Percentiles rank a stretch among this genome's conserved stretches.
Conservation (phyloP, 495 filamentous ascomycete genomes). For the Podospora comata region DNA sequence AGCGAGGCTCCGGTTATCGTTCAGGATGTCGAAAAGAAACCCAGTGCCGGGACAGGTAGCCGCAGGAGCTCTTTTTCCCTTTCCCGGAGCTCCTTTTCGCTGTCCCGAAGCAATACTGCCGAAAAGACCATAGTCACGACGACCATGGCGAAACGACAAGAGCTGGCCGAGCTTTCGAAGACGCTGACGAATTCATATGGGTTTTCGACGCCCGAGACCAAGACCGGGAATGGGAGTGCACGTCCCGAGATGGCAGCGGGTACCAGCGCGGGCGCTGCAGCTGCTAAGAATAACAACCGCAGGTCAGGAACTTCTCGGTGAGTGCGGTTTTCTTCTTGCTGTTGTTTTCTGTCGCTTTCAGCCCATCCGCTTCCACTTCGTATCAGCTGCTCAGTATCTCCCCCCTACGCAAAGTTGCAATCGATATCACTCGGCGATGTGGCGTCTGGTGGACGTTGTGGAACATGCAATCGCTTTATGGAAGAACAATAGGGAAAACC, state of each 20-base stretch:
- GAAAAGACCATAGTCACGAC: background rate
- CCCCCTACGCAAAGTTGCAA: background rate
- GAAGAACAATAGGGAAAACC: slow-evolving; percentile 1
- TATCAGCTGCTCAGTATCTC: background rate
- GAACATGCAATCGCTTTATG: background rate
- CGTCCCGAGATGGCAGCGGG: background rate
- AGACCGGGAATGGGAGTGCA: background rate
- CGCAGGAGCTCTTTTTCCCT: background rate
- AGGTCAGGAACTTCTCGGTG: slow-evolving; percentile 20
- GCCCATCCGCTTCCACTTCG: background rate
- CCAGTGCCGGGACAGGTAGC: background rate
- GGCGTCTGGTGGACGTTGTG: background rate
- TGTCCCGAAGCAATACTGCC: background rate
- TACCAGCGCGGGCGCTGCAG: slow-evolving; percentile 1
- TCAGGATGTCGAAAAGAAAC: background rate
- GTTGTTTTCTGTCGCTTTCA: background rate
- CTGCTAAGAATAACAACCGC: slow-evolving; percentile 17
- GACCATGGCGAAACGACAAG: background rate
- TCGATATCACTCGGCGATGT: background rate
- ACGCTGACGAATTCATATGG: background rate
- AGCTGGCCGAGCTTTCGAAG: background rate
- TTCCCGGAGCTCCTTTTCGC: background rate
- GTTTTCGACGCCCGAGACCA: background rate
- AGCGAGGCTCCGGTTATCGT: background rate
- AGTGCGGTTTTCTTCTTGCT: slow-evolving; percentile 9